A percentile compares a stretch with the other conserved stretches of the same genome.
phyloP scores from a whole-genome alignment of 495 filamentous ascomycete species.

The Annulohypoxylon nitens region DNA sequence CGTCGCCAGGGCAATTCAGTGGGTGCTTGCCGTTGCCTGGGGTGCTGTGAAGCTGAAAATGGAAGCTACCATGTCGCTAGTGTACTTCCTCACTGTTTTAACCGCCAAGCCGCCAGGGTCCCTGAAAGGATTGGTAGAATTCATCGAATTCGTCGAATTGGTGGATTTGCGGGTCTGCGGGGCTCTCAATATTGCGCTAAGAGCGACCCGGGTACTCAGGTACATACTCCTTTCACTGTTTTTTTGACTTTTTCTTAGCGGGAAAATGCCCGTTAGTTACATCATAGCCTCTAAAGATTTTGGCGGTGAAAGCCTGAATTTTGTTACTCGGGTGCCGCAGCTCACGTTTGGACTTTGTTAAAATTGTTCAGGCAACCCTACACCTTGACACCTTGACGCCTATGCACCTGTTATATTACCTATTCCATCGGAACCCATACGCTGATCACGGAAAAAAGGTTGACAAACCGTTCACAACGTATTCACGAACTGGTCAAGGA shows the following conservation, averaged over 20 bases:
- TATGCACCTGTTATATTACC: background rate
- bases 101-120: slow-evolving; percentile 42
- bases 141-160: slow-evolving; percentile 35
- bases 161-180: slow-evolving; percentile 43
- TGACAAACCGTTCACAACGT: background rate
- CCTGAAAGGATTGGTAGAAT: slow-evolving; percentile 30
- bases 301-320: slow-evolving; percentile 41
- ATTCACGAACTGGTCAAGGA: background rate
- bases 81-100: slow-evolving; percentile 33
- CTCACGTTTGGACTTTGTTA: slow-evolving; percentile 31
- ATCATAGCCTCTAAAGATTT: slow-evolving; percentile 35
- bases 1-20: slow-evolving; percentile 47
- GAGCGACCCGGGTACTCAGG: background rate
- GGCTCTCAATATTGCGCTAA: slow-evolving; percentile 42
- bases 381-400: background rate
- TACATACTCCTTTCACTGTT: background rate
- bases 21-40: slow-evolving; percentile 40
- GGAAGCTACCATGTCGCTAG: slow-evolving; percentile 39
- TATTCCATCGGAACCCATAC: slow-evolving; percentile 14
- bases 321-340: slow-evolving; percentile 20
- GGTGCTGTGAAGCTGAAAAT: slow-evolving; percentile 43
- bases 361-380: slow-evolving; percentile 17
- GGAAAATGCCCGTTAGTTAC: slow-evolving; percentile 43
- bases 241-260: slow-evolving; percentile 16
- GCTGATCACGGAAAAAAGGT: slow-evolving; percentile 18